Evolutionary conservation across 2,329 filamentous ascomycete genomes (phyloP).

Genomic region (Fusarium pseudonygamai): DNA sequence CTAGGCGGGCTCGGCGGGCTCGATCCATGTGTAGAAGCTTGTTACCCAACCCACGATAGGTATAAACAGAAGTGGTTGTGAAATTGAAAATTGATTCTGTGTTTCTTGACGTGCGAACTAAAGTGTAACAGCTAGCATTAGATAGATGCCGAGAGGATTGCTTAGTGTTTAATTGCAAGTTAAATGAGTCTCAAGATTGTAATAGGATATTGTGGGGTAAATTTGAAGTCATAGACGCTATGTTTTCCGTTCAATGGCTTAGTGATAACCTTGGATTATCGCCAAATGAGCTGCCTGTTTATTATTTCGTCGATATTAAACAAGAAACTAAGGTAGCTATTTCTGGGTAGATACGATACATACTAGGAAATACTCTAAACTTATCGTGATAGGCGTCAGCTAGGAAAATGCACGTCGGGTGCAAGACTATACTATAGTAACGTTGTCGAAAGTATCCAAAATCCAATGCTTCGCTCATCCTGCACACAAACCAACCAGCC

Average conservation of each 20-base stretch:
- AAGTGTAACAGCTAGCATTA: neutral
- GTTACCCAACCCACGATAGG: slow-evolving; percentile 11
- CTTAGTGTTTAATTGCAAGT: neutral
- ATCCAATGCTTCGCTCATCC: slow-evolving; percentile 29
- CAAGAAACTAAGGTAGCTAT: neutral
- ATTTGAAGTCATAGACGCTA: no score
- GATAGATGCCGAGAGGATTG: neutral
- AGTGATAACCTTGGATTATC: neutral
- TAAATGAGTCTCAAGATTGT: neutral
- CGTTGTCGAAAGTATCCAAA: slow-evolving; percentile 6
- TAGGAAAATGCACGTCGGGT: slow-evolving; percentile 35
- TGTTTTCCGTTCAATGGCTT: neutral
- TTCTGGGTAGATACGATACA: neutral
- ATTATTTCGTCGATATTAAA: neutral
- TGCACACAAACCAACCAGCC: neutral
- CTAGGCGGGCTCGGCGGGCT: neutral
- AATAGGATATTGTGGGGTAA: neutral
- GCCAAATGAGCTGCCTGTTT: neutral
- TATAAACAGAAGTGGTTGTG: neutral
- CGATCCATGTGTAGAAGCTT: slow-evolving; percentile 13
- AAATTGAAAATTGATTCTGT: neutral
- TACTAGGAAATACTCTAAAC: slow-evolving; percentile 14
- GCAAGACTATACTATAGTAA: slow-evolving; percentile 27
- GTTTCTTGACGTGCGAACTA: neutral
- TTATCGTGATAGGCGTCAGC: slow-evolving; percentile 33